Conservation (phyloP, 441 rosid species). For the Euphorbia corollata region DNA sequence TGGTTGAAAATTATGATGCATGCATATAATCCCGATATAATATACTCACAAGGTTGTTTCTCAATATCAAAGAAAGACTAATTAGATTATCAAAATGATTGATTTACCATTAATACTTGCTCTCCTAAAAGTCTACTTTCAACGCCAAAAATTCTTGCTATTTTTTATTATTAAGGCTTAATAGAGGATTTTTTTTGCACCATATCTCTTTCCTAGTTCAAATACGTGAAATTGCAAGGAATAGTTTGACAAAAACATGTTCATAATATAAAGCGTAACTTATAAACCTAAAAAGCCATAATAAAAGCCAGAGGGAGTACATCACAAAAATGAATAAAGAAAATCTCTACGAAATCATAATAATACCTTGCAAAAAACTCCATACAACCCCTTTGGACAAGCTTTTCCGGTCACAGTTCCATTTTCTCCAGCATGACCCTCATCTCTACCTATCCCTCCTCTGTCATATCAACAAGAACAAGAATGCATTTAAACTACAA, state of each 20-base stretch:
- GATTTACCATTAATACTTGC: background rate
- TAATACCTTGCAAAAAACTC: constrained; percentile 79
- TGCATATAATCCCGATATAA: background rate
- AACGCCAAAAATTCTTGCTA: background rate
- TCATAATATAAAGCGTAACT: no score
- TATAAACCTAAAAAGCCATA: background rate
- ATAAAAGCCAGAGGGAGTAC: background rate
- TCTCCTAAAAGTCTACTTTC: background rate
- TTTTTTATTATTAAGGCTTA: background rate
- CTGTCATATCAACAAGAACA: constrained; percentile 30
- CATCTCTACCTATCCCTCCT: constrained; percentile 66
- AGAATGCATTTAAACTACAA: constrained; percentile 2
- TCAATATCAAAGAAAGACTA: background rate
- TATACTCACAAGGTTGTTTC: background rate
- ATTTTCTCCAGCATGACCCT: constrained; percentile 58
- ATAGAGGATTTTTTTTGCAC: background rate
- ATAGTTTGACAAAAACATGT: background rate
- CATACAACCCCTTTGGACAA: constrained; percentile 91
- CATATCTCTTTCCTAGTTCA: background rate
- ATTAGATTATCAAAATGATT: background rate
- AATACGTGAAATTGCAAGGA: background rate
- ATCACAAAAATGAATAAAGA: background rate
- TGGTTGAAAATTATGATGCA: background rate
- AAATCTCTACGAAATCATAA: constrained; percentile 1
- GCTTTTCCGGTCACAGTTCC: constrained; percentile 84